Evolutionary conservation across 2,329 filamentous ascomycete species (phyloP).

Genomic region (Blumeria graminis): DNA sequence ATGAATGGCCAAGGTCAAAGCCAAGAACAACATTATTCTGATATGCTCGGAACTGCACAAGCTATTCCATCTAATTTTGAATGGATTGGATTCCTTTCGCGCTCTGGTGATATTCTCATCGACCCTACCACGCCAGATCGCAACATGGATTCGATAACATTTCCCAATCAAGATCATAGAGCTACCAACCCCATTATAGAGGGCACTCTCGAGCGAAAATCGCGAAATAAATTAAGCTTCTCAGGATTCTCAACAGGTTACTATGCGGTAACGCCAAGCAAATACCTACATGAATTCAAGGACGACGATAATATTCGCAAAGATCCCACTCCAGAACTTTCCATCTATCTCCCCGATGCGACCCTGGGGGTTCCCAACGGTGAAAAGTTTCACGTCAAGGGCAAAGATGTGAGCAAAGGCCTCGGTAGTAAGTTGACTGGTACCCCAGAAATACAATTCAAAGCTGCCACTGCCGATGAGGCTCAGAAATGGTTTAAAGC

Average conservation of each 20-base stretch:
- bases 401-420: conserved; percentile 69
- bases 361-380: conserved; percentile 46
- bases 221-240: conserved; percentile 54
- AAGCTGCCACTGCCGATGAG: conserved; percentile 58
- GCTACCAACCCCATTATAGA: conserved; percentile 67
- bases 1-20: conserved; percentile 62
- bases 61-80: conserved; percentile 67
- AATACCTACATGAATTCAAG: conserved; percentile 90
- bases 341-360: conserved; percentile 81
- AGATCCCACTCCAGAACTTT: conserved; percentile 65
- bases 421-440: conserved; percentile 63
- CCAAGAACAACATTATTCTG: conserved; percentile 54
- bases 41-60: conserved; percentile 58
- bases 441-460: conserved; percentile 61
- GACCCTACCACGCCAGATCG: conserved; percentile 54
- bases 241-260: conserved; percentile 58
- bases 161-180: conserved; percentile 70
- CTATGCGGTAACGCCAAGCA: conserved; percentile 73
- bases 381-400: conserved; percentile 82
- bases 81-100: conserved; percentile 63
- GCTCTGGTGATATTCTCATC: conserved; percentile 48
- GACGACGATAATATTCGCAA: conserved; percentile 50
- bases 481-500: conserved; percentile 68
- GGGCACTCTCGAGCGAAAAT: conserved; percentile 74
- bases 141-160: conserved; percentile 47